Conservation (phyloP, 1,284 basidiomycete genomes). For the Ceratobasidium sp. region DNA sequence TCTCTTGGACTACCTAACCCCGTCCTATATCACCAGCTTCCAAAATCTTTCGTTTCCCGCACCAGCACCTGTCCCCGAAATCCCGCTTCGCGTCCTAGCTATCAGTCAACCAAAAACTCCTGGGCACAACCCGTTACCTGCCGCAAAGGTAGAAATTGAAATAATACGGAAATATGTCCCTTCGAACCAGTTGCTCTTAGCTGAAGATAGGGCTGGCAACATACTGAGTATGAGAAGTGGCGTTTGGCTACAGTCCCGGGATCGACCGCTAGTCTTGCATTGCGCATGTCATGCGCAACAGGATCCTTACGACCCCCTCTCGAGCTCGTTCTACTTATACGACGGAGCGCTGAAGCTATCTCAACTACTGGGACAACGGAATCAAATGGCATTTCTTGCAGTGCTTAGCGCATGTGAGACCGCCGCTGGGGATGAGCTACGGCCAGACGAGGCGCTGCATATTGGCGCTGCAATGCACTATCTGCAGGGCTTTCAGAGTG, state of each 20-base stretch:
- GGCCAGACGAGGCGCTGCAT: slow-evolving; percentile 13
- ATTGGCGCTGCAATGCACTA: slow-evolving; percentile 19
- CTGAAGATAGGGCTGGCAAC: background rate
- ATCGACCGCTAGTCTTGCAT: background rate
- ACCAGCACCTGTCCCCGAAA: background rate
- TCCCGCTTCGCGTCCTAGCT: slow-evolving; percentile 9
- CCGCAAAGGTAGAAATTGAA: background rate
- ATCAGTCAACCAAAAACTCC: slow-evolving; percentile 32
- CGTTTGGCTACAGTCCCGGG: background rate
- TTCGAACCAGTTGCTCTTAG: background rate
- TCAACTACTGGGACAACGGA: slow-evolving; percentile 8
- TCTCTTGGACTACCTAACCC: slow-evolving; percentile 19
- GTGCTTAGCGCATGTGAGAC: slow-evolving; percentile 22
- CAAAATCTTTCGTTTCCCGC: slow-evolving; percentile 10
- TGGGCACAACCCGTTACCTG: slow-evolving; percentile 11
- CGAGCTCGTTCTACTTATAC: background rate
- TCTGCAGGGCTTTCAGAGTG: slow-evolving; percentile 21
- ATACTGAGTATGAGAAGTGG: background rate
- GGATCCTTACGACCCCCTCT: slow-evolving; percentile 4
- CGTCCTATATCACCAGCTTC: slow-evolving; percentile 20
- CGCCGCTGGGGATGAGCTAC: slow-evolving; percentile 2
- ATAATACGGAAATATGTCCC: slow-evolving; percentile 20
- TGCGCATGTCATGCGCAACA: slow-evolving; percentile 18
- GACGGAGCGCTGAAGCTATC: slow-evolving; percentile 7
- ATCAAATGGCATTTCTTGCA: background rate